phyloP scores from a whole-genome alignment of 1,139 yeast species.

The Nakaseomyces nivariensis region DNA sequence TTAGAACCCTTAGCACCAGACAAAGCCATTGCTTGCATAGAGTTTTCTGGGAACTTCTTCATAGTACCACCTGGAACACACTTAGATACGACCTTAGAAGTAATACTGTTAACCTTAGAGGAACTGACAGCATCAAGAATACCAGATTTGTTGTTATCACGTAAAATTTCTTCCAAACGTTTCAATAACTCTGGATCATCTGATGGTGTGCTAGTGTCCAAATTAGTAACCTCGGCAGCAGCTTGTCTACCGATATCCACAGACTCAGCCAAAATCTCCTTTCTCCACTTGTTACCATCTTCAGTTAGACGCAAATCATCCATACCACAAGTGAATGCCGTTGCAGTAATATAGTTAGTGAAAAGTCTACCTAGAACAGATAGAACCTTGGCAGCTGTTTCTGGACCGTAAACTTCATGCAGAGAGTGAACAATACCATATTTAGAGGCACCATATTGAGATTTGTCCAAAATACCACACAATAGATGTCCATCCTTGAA shows the following conservation, averaged over 20 bases:
- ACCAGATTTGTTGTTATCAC: conserved; percentile 89
- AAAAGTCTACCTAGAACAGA: conserved; percentile 89
- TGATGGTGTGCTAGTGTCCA: conserved; percentile 45
- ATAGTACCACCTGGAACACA: conserved; percentile 96
- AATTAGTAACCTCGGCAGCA: conserved; percentile 88
- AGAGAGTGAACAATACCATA: conserved; percentile 94
- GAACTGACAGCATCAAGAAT: conserved; percentile 94
- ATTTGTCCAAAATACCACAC: conserved; percentile 91
- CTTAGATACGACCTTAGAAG: conserved; percentile 84
- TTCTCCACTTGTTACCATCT: conserved; percentile 87
- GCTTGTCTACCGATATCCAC: conserved; percentile 81
- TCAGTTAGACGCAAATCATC: conserved; percentile 89
- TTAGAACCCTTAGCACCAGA: conserved; percentile 99
- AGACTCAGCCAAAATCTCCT: conserved; percentile 66
- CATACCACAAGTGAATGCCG: conserved; percentile 99
- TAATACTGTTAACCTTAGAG: conserved; percentile 82
- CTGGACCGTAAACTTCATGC: conserved; percentile 91
- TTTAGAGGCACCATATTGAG: conserved; percentile 97
- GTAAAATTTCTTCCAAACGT: conserved; percentile 85
- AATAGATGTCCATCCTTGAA: conserved; percentile 80
- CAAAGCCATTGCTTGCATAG: conserved; percentile 98
- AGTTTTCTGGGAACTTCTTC: conserved; percentile 89
- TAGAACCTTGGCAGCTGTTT: conserved; percentile 78
- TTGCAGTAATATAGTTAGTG: conserved; percentile 85
- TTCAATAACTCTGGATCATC: conserved; percentile 70